These are phyloP conservation scores for Clarireedia sp. DNA, from an alignment of 2,329 filamentous ascomycete species.

Conservation along the genomic window DNA sequence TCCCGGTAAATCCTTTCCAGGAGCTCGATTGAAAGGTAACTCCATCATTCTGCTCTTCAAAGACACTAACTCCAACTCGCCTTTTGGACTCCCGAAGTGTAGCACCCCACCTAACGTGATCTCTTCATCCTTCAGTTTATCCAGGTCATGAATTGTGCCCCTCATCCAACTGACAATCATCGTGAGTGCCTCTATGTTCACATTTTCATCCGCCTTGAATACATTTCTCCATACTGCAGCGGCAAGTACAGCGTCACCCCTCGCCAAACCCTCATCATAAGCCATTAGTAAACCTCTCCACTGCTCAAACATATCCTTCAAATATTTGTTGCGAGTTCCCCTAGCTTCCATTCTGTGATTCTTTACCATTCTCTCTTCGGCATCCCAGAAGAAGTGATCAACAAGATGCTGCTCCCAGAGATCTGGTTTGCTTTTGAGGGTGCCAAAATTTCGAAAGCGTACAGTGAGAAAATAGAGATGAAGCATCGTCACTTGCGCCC, in stretches of 20 bases:
- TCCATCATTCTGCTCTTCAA: constrained; percentile 34
- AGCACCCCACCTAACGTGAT: constrained; percentile 38
- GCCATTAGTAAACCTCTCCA: constrained; percentile 83
- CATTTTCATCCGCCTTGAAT: constrained; percentile 63
- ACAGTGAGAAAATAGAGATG: constrained; percentile 90
- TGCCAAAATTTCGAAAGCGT: constrained; percentile 70
- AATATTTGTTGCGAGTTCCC: constrained; percentile 53
- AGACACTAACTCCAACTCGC: constrained; percentile 31
- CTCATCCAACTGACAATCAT: constrained; percentile 57
- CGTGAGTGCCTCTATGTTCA: constrained; percentile 53
- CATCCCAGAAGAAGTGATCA: constrained; percentile 91
- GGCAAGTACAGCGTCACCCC: constrained; percentile 69
- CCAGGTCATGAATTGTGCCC: constrained; percentile 45
- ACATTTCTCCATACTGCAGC: constrained; percentile 90
- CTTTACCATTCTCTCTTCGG: constrained; percentile 74
- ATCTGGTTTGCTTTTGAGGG: constrained; percentile 56
- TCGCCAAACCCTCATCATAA: constrained; percentile 73
- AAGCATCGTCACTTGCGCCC: constrained; percentile 92
- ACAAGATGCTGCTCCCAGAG: constrained; percentile 84
- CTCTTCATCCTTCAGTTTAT: constrained; percentile 43
- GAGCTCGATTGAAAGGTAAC: constrained; percentile 25
- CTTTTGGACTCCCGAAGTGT: constrained; percentile 40
- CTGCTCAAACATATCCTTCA: constrained; percentile 87
- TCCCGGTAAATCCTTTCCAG: constrained; percentile 22
- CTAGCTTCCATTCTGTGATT: constrained; percentile 62